Conservation (phyloP, 1,284 basidiomycete genomes). For the Stygiomarasmius scandens region DNA sequence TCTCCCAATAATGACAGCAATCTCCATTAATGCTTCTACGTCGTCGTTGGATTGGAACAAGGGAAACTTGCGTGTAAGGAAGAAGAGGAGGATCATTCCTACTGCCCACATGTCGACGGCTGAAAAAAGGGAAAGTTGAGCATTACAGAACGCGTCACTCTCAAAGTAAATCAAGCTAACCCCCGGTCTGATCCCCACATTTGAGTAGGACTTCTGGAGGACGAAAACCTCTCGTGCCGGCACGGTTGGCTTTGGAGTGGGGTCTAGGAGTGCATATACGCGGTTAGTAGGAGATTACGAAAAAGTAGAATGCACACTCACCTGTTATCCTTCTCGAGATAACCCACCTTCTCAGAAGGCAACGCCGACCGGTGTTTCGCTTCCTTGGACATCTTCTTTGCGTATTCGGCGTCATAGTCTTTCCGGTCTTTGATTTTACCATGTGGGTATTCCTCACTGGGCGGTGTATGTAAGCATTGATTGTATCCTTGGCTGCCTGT, state of each 20-base stretch:
- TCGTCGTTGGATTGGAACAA: conserved; percentile 96
- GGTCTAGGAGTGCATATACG: conserved; percentile 51
- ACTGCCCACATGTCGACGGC: conserved; percentile 98
- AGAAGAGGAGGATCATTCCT: conserved; percentile 91
- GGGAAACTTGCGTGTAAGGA: conserved; percentile 92
- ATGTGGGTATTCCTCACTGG: conserved; percentile 65
- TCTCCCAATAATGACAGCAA: conserved; percentile 86
- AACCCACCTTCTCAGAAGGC: conserved; percentile 72
- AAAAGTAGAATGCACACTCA: conserved; percentile 28
- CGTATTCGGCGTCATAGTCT: conserved; percentile 45
- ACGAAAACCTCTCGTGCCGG: conserved; percentile 95
- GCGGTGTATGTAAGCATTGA: conserved; percentile 73
- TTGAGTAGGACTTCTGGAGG: conserved; percentile 97
- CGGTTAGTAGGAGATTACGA: conserved; percentile 2
- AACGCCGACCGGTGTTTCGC: conserved; percentile 59
- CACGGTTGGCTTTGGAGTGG: conserved; percentile 91
- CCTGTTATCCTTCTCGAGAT: conserved; percentile 71
- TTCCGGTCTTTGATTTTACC: conserved; percentile 48
- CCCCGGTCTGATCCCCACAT: conserved; percentile 91
- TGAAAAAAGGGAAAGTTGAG: conserved; percentile 30
- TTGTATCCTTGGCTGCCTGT: conserved; percentile 46
- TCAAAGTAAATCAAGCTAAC: conserved; percentile 46
- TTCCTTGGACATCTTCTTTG: conserved; percentile 59
- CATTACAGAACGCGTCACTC: conserved; percentile 3
- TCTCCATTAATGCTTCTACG: conserved; percentile 93